phyloP scores from a whole-genome alignment of 2,329 filamentous ascomycete genomes.

The Tricladium varicosporioides region DNA sequence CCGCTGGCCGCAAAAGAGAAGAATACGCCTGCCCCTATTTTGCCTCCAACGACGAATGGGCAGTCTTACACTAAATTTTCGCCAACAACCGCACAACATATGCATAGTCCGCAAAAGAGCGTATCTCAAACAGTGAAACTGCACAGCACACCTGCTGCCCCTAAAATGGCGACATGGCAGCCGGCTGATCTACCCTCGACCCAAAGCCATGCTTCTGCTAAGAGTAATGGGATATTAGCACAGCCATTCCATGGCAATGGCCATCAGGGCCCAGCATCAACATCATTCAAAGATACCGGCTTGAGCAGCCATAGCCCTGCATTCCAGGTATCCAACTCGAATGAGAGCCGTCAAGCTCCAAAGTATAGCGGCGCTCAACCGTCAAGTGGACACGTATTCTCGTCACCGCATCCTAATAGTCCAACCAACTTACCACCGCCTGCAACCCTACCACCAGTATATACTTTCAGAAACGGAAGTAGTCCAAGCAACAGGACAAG shows the following conservation, averaged over 20 bases:
- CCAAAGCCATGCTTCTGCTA: slow-evolving; percentile 10
- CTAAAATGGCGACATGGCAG: slow-evolving; percentile 16
- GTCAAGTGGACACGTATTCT: slow-evolving; percentile 31
- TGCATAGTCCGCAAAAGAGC: slow-evolving; percentile 4
- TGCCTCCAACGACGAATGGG: slow-evolving; percentile 16
- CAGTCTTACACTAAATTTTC: background rate
- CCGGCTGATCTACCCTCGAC: slow-evolving; percentile 12
- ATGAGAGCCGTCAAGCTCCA: background rate
- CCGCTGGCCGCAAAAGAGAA: slow-evolving; percentile 28
- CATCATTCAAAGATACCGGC: background rate
- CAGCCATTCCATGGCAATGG: slow-evolving; percentile 13
- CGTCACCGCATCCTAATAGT: slow-evolving; percentile 33
- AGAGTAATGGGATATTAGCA: slow-evolving; percentile 8
- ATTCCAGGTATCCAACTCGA: slow-evolving; percentile 5
- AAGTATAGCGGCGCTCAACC: slow-evolving; percentile 16
- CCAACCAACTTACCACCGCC: slow-evolving; percentile 34
- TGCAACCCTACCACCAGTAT: slow-evolving; percentile 23
- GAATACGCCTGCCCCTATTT: slow-evolving; percentile 13
- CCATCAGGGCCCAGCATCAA: slow-evolving; percentile 6
- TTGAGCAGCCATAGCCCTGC: slow-evolving; percentile 9
- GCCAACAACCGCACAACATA: background rate
- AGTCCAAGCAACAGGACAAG: slow-evolving; percentile 10
- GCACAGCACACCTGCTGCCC: background rate
- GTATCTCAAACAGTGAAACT: too few relatives aligned
- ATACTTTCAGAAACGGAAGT: slow-evolving; percentile 28